A percentile compares a stretch with the other conserved stretches of the same genome.
phyloP scores from a whole-genome alignment of 768 basidiomycete species.

The Tubosaeta sp. region DNA sequence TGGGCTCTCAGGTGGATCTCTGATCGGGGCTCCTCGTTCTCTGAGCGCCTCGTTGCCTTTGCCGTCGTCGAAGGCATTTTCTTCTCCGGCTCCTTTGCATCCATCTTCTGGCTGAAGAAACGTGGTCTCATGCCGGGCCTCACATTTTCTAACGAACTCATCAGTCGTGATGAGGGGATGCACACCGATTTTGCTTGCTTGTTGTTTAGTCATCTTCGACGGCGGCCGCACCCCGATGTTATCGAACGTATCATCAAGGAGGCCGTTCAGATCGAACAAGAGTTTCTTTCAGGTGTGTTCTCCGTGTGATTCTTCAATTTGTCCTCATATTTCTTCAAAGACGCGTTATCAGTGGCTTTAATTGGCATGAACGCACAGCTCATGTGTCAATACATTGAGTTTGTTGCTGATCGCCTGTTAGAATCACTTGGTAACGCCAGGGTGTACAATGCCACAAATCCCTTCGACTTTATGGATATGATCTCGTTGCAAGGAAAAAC shows the following conservation, averaged over 20 bases:
- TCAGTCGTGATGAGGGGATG: constrained; percentile 90
- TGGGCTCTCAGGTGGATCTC: constrained; percentile 94
- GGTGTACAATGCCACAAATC: constrained; percentile 50
- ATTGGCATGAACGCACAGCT: constrained; percentile 88
- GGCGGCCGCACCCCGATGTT: constrained; percentile 73
- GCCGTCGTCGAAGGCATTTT: constrained; percentile 97
- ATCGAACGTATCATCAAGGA: constrained; percentile 70
- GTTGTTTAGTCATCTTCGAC: constrained; percentile 73
- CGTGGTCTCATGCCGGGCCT: constrained; percentile 95
- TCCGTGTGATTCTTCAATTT: neutral
- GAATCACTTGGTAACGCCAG: constrained; percentile 82
- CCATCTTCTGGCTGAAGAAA: constrained; percentile 97
- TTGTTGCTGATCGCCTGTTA: constrained; percentile 85
- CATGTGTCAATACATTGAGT: constrained; percentile 89
- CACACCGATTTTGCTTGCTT: constrained; percentile 96
- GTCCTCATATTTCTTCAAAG: constrained; percentile 29
- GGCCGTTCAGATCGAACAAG: constrained; percentile 81
- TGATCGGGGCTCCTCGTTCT: constrained; percentile 73
- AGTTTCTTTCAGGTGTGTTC: constrained; percentile 67
- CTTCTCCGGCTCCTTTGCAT: constrained; percentile 89
- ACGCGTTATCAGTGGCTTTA: constrained; percentile 76
- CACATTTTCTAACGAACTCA: constrained; percentile 93
- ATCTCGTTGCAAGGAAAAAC: constrained; percentile 2
- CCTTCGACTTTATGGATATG: constrained; percentile 3
- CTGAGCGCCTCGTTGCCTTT: constrained; percentile 88